Percentiles rank a stretch among this genome's conserved stretches.
phyloP scores from a whole-genome alignment of 129 eudicot genomes.

The Kitagawia praeruptora region DNA sequence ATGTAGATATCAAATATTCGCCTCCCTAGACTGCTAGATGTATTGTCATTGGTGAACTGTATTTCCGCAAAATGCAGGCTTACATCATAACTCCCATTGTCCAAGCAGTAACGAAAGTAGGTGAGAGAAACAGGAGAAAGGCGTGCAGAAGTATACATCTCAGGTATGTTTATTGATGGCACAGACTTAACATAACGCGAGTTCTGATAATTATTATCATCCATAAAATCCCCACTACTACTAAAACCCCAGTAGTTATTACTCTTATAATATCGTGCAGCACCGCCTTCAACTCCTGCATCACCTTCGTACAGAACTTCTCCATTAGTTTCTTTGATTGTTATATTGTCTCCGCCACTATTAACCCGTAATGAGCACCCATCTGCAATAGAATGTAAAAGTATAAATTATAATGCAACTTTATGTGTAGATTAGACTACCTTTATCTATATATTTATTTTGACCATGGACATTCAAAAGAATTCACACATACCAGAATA shows the following conservation, averaged over 20 bases:
- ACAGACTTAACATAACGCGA: constrained; percentile 26
- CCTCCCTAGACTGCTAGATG: constrained; percentile 62
- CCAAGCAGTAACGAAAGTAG: constrained; percentile 74
- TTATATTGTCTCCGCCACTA: constrained; percentile 66
- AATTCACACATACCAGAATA: not conserved
- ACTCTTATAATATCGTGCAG: constrained; percentile 39
- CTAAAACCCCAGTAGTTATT: constrained; percentile 64
- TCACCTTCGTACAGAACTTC: constrained; percentile 66
- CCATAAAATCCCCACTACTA: constrained; percentile 91
- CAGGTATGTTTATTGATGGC: constrained; percentile 35
- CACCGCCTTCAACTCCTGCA: constrained; percentile 46
- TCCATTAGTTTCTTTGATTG: constrained; percentile 22
- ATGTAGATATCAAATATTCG: constrained; percentile 79
- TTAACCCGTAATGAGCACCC: constrained; percentile 73
- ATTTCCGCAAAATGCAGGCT: constrained; percentile 75
- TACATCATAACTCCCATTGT: constrained; percentile 70
- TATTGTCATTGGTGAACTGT: constrained; percentile 46
- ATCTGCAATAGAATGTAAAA: constrained; percentile 29
- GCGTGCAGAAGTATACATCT: constrained; percentile 59
- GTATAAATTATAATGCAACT: not conserved
- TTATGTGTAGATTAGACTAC: not conserved
- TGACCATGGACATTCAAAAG: too few species aligned
- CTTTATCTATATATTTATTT: not conserved
- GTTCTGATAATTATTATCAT: constrained; percentile 48
- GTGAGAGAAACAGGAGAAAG: constrained; percentile 73